Conservation (phyloP, 495 filamentous ascomycete species). For the Umbilicaria muhlenbergii region DNA sequence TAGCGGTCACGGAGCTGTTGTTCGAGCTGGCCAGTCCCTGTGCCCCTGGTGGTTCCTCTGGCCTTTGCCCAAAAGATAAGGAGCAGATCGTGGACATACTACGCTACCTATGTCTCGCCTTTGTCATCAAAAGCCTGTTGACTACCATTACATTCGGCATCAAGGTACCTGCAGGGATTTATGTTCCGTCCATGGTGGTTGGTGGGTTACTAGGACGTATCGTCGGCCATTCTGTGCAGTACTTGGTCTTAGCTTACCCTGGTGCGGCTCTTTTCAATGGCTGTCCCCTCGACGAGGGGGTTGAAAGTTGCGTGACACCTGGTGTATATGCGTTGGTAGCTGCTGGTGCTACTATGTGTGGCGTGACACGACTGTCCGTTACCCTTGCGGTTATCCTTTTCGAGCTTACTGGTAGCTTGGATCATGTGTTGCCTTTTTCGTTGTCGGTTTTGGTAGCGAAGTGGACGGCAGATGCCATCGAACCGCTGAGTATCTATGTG, state of each 20-base stretch:
- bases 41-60: conserved; percentile 42
- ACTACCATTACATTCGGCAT: conserved; percentile 86
- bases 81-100: conserved; percentile 63
- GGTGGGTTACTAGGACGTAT: conserved; percentile 85
- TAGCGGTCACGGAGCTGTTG: conserved; percentile 80
- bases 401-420: conserved; percentile 83
- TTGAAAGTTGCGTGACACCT: conserved; percentile 78
- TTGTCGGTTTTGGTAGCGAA: conserved; percentile 84
- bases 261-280: conserved; percentile 53
- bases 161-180: conserved; percentile 92
- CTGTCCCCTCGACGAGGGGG: conserved; percentile 51
- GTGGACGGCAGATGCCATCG: conserved; percentile 93
- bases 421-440: conserved; percentile 92
- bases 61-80: conserved; percentile 57
- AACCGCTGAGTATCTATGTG: conserved; percentile 88
- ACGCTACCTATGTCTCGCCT: conserved; percentile 52
- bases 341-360: conserved; percentile 94
- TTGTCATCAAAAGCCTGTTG: conserved; percentile 77
- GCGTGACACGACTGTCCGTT: conserved; percentile 85
- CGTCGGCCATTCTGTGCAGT: conserved; percentile 77
- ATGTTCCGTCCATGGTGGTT: conserved; percentile 96
- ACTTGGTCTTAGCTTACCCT: conserved; percentile 58
- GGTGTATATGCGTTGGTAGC: conserved; percentile 93
- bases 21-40: conserved; percentile 86
- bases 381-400: conserved; percentile 92